These are phyloP conservation scores for Candida dendrica DNA, from an alignment of 805 yeast species.

Conservation along the genomic window DNA sequence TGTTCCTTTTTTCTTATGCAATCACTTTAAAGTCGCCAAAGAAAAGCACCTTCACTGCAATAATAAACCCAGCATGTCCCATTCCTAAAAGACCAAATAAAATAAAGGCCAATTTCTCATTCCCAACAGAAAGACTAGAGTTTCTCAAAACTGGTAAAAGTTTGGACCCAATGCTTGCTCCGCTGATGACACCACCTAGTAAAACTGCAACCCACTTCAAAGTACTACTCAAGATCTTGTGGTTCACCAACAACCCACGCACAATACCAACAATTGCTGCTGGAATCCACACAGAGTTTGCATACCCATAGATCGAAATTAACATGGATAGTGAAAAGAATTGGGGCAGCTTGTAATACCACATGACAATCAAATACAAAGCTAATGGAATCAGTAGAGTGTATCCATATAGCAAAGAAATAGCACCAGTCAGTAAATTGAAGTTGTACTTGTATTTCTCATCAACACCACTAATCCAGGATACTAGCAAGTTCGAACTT, in stretches of 20 bases:
- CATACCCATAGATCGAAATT: slow-evolving; percentile 77
- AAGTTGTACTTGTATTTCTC: slow-evolving; percentile 52
- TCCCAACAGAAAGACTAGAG: slow-evolving; percentile 25
- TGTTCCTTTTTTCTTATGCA: background rate
- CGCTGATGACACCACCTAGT: slow-evolving; percentile 55
- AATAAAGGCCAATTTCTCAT: slow-evolving; percentile 28
- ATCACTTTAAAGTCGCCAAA: slow-evolving; percentile 37
- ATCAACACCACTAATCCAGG: slow-evolving; percentile 34
- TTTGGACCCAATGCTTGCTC: slow-evolving; percentile 44
- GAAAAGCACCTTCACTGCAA: slow-evolving; percentile 60
- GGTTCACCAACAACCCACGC: slow-evolving; percentile 45
- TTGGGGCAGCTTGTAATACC: slow-evolving; percentile 43
- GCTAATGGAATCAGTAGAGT: slow-evolving; percentile 56
- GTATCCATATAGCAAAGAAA: slow-evolving; percentile 70
- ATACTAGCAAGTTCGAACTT: slow-evolving; percentile 55
- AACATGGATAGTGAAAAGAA: slow-evolving; percentile 48
- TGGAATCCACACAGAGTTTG: slow-evolving; percentile 82
- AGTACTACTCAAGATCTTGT: slow-evolving; percentile 34
- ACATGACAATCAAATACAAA: slow-evolving; percentile 45
- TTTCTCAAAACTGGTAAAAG: slow-evolving; percentile 32
- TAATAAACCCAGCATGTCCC: slow-evolving; percentile 50
- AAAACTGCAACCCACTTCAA: slow-evolving; percentile 60
- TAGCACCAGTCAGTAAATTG: slow-evolving; percentile 57
- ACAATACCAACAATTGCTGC: slow-evolving; percentile 56
- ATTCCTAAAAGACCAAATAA: slow-evolving; percentile 35